Evolutionary conservation across 805 yeast genomes (phyloP).

Genomic region (Cyberlindnera maritima): DNA sequence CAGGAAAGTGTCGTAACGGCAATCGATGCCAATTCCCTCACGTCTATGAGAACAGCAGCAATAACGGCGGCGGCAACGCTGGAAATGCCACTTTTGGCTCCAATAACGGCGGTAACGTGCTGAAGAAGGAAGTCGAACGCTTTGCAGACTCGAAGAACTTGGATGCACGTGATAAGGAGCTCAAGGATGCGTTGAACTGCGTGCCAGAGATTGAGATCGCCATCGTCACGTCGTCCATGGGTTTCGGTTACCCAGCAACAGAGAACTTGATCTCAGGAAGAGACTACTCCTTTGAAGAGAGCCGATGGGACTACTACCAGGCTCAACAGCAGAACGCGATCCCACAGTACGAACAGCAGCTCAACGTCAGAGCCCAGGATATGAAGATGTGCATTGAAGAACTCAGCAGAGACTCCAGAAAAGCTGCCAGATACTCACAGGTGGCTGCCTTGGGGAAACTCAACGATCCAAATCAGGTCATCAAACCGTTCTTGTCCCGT

Average conservation of each 20-base stretch:
- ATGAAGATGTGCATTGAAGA: slow-evolving; percentile 41
- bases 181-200: slow-evolving; percentile 25
- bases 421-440: slow-evolving; percentile 60
- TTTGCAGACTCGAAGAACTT: slow-evolving; percentile 10
- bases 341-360: slow-evolving; percentile 38
- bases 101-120: neutral
- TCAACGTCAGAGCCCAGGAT: slow-evolving; percentile 44
- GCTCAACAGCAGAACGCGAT: slow-evolving; percentile 38
- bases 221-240: slow-evolving; percentile 40
- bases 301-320: slow-evolving; percentile 43
- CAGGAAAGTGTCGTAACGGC: slow-evolving; percentile 40
- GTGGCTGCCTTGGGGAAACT: slow-evolving; percentile 34
- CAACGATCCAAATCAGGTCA: slow-evolving; percentile 27
- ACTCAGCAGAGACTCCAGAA: slow-evolving; percentile 38
- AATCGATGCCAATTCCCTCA: slow-evolving; percentile 43
- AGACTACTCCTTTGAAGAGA: slow-evolving; percentile 54
- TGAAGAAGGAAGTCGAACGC: slow-evolving; percentile 4
- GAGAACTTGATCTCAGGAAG: slow-evolving; percentile 48
- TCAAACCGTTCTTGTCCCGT: slow-evolving; percentile 34
- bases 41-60: slow-evolving; percentile 29
- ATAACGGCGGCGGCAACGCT: slow-evolving; percentile 2
- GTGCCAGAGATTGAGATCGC: slow-evolving; percentile 26
- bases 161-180: slow-evolving; percentile 28
- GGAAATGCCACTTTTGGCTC: neutral
- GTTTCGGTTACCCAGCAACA: slow-evolving; percentile 46